Evolutionary conservation across 164 flowering plant genomes (phyloP).

Genomic region (Houttuynia cordata): DNA sequence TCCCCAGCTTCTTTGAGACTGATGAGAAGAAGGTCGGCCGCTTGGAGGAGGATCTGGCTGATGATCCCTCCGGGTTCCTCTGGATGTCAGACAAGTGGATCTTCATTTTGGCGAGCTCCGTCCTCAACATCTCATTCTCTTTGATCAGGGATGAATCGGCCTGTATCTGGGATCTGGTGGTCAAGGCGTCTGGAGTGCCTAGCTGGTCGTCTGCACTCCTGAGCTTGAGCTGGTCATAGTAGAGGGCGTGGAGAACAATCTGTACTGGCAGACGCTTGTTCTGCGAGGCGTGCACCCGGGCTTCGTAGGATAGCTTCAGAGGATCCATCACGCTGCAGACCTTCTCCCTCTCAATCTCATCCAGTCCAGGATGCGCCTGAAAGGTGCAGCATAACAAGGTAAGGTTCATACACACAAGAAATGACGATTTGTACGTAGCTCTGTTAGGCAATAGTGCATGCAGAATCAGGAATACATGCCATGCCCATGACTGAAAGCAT

Average conservation of each 20-base stretch:
- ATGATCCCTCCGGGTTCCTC: conserved; percentile 14
- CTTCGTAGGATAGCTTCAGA: conserved; percentile 71
- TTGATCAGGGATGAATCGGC: conserved; percentile 52
- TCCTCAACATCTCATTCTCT: conserved; percentile 65
- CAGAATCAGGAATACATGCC: no score
- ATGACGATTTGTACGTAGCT: neutral
- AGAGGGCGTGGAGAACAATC: conserved; percentile 74
- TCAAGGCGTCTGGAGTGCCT: conserved; percentile 20
- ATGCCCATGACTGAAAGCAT: no score
- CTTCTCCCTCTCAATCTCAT: conserved; percentile 93
- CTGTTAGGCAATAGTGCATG: no score
- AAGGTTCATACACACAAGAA: neutral
- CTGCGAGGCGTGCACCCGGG: conserved; percentile 81
- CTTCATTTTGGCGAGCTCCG: conserved; percentile 81
- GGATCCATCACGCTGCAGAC: conserved; percentile 92
- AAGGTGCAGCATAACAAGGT: neutral
- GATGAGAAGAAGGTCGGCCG: conserved; percentile 68
- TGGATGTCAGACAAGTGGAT: conserved; percentile 53
- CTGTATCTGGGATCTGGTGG: conserved; percentile 47
- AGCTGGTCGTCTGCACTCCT: conserved; percentile 43
- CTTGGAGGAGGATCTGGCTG: conserved; percentile 5
- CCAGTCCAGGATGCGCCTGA: conserved; percentile 73
- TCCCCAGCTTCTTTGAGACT: conserved; percentile 72
- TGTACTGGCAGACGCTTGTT: conserved; percentile 88
- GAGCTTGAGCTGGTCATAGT: conserved; percentile 76